phyloP scores from a whole-genome alignment of 129 eudicot species.

The Calendula officinalis region DNA sequence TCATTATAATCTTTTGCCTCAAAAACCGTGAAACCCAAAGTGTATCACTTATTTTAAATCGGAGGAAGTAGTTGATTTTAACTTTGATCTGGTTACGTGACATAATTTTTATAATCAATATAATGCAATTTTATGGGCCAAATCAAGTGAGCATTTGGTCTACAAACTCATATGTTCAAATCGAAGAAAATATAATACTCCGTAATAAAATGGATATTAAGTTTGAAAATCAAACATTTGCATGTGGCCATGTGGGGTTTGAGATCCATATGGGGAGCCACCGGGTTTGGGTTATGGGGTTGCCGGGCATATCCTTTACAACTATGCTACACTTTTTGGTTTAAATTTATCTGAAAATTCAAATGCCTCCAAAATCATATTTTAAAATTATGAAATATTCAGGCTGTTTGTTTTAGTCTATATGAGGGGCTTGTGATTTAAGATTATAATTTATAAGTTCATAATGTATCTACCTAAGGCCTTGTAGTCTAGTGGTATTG shows the following conservation, averaged over 20 bases:
- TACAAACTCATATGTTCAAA: not conserved
- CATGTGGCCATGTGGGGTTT: conserved; percentile 27
- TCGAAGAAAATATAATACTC: not conserved
- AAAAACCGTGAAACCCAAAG: too few relatives aligned
- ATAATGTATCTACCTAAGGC: too few relatives aligned
- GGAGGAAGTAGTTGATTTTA: not conserved
- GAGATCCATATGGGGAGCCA: conserved; percentile 17
- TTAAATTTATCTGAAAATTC: not conserved
- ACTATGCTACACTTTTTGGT: conserved; percentile 18
- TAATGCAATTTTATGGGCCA: not conserved
- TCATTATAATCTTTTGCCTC: too few relatives aligned
- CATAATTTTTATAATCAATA: not conserved
- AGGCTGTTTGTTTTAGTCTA: too few relatives aligned
- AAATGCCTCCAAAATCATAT: not conserved
- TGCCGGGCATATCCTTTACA: conserved; percentile 32
- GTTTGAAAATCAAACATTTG: conserved; percentile 13
- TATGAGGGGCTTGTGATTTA: too few relatives aligned
- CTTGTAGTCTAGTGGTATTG: too few relatives aligned
- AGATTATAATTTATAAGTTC: too few relatives aligned
- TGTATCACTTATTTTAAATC: too few relatives aligned
- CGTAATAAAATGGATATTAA: not conserved
- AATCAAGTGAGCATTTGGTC: conserved; percentile 15
- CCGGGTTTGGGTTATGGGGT: conserved; percentile 21
- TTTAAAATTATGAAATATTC: not conserved
- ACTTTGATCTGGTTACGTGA: not conserved